phyloP scores from a whole-genome alignment of 2,329 filamentous ascomycete species.

The Alternaria triticina region DNA sequence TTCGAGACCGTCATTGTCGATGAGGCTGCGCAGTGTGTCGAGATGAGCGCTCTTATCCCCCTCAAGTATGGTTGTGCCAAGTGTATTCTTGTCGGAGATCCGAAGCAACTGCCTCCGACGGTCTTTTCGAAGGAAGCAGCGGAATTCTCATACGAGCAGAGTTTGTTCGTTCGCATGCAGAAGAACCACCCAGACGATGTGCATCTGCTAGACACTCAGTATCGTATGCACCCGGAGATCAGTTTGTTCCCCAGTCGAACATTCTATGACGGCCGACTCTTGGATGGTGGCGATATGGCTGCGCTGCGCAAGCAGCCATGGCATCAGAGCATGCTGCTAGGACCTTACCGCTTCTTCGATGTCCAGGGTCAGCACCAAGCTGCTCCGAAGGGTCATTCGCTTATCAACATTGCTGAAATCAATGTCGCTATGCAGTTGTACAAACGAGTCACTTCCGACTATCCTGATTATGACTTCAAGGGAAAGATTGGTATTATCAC shows the following conservation, averaged over 20 bases:
- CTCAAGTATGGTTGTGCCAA: slow-evolving; percentile 97
- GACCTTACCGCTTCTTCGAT: slow-evolving; percentile 96
- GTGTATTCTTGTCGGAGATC: slow-evolving; percentile 96
- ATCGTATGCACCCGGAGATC: slow-evolving; percentile 99
- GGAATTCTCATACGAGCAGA: slow-evolving; percentile 94
- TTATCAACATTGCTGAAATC: slow-evolving; percentile 87
- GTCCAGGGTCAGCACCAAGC: slow-evolving; percentile 85
- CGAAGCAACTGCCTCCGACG: slow-evolving; percentile 94
- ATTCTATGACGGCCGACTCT: slow-evolving; percentile 88
- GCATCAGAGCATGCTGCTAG: slow-evolving; percentile 82
- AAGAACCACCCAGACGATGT: slow-evolving; percentile 86
- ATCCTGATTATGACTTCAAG: slow-evolving; percentile 69
- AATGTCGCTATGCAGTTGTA: slow-evolving; percentile 87
- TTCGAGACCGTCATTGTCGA: slow-evolving; percentile 99
- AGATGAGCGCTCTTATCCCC: slow-evolving; percentile 93
- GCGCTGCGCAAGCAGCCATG: slow-evolving; percentile 78
- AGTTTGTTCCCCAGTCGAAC: slow-evolving; percentile 86
- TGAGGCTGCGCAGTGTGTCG: slow-evolving; percentile 97
- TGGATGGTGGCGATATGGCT: slow-evolving; percentile 86
- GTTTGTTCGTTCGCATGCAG: slow-evolving; percentile 98
- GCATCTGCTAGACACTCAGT: slow-evolving; percentile 95
- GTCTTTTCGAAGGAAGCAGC: slow-evolving; percentile 94
- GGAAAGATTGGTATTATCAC: slow-evolving; percentile 97
- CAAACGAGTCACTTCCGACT: slow-evolving; percentile 77
- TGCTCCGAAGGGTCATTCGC: slow-evolving; percentile 82